Evolutionary conservation across 208 protist genomes (phyloP), one percentile per base, ranked within the genome.

Genomic region (Eutreptiella sp.): DNA sequence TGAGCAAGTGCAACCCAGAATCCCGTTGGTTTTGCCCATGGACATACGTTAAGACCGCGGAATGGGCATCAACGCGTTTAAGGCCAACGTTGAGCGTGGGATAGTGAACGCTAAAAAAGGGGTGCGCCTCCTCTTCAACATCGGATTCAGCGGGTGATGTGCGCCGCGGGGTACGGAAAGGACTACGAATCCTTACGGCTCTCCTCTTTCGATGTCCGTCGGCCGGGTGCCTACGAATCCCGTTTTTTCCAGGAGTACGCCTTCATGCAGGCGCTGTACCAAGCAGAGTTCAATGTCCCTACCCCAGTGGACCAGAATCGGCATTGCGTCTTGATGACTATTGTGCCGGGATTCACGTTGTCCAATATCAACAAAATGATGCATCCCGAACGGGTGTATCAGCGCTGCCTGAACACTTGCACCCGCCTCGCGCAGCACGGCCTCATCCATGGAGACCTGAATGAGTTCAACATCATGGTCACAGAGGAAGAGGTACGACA

Each of bases 401-500:
- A 75, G 4, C 60, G 85, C 7, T 79, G 93, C 26, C 80, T 98
- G 27, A 79, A 92, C 28, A 64, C 98, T 7, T 88, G 97, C 58
- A 73, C 97, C 21, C 76, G 80, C 63, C 77, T 98, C 1, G 94
- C 87, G 0, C 70, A 87, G 61, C 72, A 84, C 32, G 96, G 96
- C 5, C 80, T 99, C 16, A 90, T 99, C 39, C 97, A 99, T 72
- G 83, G 96, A 50, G 97, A 99, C 77, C 99, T 98, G 71, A 99
- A 99, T 71, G 96, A 99, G 75, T 99, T 98, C 76, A 99, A 99
- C 70, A 46, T 99, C 3, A 89, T 99, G 62, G 75, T 97, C 36
- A 86, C 77, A 14, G 81, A 96, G 2, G 78, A 94, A 2, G 77
- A 88, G 14, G 33, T n/a, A n/a, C n/a, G n/a, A n/a, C n/a, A n/a